Percentiles rank a stretch among this genome's conserved stretches.
Conservation (phyloP, 768 basidiomycete species). For the Kwoniella botswanensis region DNA sequence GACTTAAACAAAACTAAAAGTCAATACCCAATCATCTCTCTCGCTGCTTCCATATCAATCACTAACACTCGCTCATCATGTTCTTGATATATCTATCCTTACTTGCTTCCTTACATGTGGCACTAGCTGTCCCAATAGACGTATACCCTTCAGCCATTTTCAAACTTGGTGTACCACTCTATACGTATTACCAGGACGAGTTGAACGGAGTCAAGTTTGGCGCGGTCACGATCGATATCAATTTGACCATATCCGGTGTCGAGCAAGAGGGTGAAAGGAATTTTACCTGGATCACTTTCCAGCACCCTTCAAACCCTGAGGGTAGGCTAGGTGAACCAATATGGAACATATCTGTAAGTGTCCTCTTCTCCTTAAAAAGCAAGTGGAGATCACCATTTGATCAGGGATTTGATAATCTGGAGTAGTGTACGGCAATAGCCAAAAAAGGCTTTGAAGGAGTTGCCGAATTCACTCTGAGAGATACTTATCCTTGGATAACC, state of each 20-base stretch:
- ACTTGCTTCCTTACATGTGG: no score
- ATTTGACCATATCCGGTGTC: background rate
- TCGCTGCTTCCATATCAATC: no score
- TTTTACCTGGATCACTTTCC: constrained; percentile 3
- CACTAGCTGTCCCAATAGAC: background rate
- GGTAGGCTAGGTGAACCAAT: background rate
- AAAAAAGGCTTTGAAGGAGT: background rate
- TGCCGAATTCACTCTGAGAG: constrained; percentile 6
- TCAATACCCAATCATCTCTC: no score
- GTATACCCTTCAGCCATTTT: constrained; percentile 3
- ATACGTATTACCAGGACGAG: background rate
- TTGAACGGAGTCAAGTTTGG: background rate
- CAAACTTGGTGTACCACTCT: constrained; percentile 2
- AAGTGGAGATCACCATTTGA: background rate
- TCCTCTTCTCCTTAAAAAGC: background rate
- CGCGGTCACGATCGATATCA: background rate
- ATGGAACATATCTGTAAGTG: constrained; percentile 13
- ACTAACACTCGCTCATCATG: no score
- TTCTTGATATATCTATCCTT: no score
- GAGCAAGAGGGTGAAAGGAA: background rate
- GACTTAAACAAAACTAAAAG: no score
- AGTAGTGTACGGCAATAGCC: constrained; percentile 3
- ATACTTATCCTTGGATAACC: constrained; percentile 5
- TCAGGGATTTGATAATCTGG: background rate
- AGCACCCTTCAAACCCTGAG: background rate